phyloP scores from a whole-genome alignment of 306 rosid genomes.

The Cucurbita argyrosperma region DNA sequence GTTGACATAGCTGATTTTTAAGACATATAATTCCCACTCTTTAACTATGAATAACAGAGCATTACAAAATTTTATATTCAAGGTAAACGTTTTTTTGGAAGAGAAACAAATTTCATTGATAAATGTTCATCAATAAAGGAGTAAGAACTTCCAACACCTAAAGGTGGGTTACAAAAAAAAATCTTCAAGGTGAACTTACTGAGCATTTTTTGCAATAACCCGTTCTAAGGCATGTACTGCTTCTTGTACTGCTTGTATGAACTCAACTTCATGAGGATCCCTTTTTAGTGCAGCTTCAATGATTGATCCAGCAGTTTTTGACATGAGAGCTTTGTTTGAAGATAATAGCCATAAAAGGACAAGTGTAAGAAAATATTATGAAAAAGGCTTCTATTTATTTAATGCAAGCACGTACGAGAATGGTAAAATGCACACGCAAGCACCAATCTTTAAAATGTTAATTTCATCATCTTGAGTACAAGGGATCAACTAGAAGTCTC shows the following conservation, averaged over 20 bases:
- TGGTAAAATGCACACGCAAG: neutral
- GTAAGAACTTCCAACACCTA: no score
- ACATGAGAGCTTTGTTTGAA: conserved; percentile 63
- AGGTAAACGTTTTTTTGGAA: conserved; percentile 11
- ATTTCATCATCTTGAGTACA: neutral
- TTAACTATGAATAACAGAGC: neutral
- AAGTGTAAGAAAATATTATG: conserved; percentile 13
- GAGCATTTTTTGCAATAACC: conserved; percentile 86
- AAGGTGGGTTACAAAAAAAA: no score
- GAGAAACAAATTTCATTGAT: no score
- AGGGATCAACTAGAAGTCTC: neutral
- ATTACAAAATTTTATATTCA: conserved; percentile 1
- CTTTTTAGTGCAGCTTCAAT: conserved; percentile 86
- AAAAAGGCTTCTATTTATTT: conserved; percentile 2
- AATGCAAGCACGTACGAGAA: conserved; percentile 1
- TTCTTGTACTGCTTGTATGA: conserved; percentile 80
- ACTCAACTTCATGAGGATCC: conserved; percentile 87
- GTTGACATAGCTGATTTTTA: conserved; percentile 67
- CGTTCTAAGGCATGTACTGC: conserved; percentile 85
- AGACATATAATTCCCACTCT: neutral
- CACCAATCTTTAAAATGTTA: neutral
- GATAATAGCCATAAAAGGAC: conserved; percentile 21
- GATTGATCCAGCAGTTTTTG: conserved; percentile 86
- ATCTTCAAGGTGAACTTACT: conserved; percentile 37
- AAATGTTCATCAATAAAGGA: no score